Evolutionary conservation across 257 asterid species (phyloP), one percentile per base, ranked within the genome.

Genomic region (Fraxinus pennsylvanica): DNA sequence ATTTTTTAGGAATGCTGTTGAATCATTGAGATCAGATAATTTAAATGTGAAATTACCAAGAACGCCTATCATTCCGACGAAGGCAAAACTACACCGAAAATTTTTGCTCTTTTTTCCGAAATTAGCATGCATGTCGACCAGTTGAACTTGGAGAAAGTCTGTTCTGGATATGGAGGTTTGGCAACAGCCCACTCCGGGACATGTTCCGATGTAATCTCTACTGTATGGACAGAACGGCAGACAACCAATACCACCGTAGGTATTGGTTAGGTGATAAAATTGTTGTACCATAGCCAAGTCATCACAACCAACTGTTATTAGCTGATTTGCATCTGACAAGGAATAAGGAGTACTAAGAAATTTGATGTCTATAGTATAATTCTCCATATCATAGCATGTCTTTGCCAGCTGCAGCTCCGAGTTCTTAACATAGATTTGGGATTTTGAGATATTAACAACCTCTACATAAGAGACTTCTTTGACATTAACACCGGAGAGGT

Each of bases 271-370:
- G n/a, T 47, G 0, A 3, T 3, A 13, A 3, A 13, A 30, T 1
- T 77, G 81, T 21, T 67, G 67, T 10, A 72, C 77, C 38, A 65
- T 68, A 27, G 71, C 36, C 33, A 77, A 14, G 22, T 81, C 84
- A 13, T 76, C 84, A 45, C 81, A 81, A 36, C 84, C 84, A 30
- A 81, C 19, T 45, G 80, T 77, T 33, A 74, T 81, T 74, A 81
- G 38, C 77, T 77, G 72, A 77, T 76, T 81, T 5, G 35, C 29
- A 6, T 61, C 72, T n/a, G 81, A 75, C 71, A 76, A 75, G 22
- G 78, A 63, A 5, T 71, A 76, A 2, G 27, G 80, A n/a, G 57
- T 59, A 0, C 5, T 0, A 7, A 70, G 14, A 59, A 81, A 29
- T 1, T 12, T 17, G 21, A 21, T 68, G 32, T 12, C 7, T 35